phyloP scores from a whole-genome alignment of 768 basidiomycete species.

The Strobilomyces dryophilus region DNA sequence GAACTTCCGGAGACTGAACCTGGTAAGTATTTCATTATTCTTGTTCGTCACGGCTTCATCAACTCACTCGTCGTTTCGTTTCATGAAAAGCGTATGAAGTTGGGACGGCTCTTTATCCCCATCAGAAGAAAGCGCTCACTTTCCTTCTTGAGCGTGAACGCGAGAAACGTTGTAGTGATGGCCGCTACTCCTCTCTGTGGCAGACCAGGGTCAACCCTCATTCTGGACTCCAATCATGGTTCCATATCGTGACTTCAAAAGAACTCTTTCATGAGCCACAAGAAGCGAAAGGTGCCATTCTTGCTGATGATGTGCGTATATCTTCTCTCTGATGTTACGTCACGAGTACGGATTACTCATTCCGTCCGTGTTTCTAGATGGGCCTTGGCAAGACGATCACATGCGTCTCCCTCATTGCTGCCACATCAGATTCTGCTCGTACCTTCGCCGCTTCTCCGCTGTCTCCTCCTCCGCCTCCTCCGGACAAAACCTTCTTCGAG shows the following conservation, averaged over 20 bases:
- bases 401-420: constrained; percentile 88
- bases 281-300: constrained; percentile 81
- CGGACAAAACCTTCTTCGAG: constrained; percentile 31
- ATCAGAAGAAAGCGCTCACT: constrained; percentile 96
- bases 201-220: constrained; percentile 50
- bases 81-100: constrained; percentile 55
- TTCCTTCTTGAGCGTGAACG: constrained; percentile 89
- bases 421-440: constrained; percentile 69
- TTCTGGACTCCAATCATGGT: constrained; percentile 55
- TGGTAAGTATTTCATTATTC: constrained; percentile 45
- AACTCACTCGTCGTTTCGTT: constrained; percentile 16
- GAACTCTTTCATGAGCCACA: constrained; percentile 63
- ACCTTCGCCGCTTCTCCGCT: constrained; percentile 60
- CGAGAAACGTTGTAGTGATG: constrained; percentile 54
- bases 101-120: constrained; percentile 87
- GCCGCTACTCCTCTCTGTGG: constrained; percentile 71
- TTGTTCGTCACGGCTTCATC: constrained; percentile 7
- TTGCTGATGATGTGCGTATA: constrained; percentile 90
- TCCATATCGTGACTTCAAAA: constrained; percentile 79
- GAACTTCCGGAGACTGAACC: constrained; percentile 86
- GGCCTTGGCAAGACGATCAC: constrained; percentile 97
- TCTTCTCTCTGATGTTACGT: constrained; percentile 9
- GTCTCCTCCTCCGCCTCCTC: constrained; percentile 39
- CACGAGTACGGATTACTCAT: constrained; percentile 9
- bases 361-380: constrained; percentile 56